These are phyloP conservation scores for Lipomyces sp. DNA, from an alignment of 805 yeast species.

Conservation along the genomic window DNA sequence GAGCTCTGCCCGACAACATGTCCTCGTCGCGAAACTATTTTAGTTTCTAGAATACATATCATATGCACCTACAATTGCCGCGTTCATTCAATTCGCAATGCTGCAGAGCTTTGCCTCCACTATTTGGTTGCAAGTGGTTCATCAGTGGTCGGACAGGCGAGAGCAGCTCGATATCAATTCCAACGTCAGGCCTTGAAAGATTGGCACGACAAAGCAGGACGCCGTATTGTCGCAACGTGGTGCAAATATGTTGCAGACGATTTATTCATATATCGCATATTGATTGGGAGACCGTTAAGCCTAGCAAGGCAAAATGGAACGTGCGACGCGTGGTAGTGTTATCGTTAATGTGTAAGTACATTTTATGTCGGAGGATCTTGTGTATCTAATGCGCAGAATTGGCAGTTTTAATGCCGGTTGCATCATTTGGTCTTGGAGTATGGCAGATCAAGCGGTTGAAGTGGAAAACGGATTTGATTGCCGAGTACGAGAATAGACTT, in stretches of 20 bases:
- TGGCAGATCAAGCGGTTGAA: constrained; percentile 88
- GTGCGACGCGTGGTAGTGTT: constrained; percentile 13
- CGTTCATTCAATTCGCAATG: background rate
- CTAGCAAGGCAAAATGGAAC: constrained; percentile 45
- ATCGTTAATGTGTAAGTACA: constrained; percentile 24
- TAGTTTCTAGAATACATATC: background rate
- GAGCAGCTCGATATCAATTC: background rate
- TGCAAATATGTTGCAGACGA: background rate
- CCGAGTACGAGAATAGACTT: constrained; percentile 79
- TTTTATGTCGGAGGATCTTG: background rate
- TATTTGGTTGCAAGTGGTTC: background rate
- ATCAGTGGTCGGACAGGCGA: background rate
- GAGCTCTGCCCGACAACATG: background rate
- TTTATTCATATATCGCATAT: constrained; percentile 59
- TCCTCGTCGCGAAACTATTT: background rate
- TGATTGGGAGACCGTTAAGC: constrained; percentile 82
- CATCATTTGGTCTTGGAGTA: constrained; percentile 83
- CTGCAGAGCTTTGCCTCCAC: background rate
- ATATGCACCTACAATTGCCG: background rate
- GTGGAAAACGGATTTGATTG: constrained; percentile 87
- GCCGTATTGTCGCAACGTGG: background rate
- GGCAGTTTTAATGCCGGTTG: constrained; percentile 74
- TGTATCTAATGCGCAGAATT: background rate
- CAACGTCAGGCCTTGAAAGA: background rate
- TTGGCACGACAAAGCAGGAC: background rate